These are phyloP conservation scores for Fusarium nematophilum DNA, from an alignment of 2,329 filamentous ascomycete species.

Conservation along the genomic window DNA sequence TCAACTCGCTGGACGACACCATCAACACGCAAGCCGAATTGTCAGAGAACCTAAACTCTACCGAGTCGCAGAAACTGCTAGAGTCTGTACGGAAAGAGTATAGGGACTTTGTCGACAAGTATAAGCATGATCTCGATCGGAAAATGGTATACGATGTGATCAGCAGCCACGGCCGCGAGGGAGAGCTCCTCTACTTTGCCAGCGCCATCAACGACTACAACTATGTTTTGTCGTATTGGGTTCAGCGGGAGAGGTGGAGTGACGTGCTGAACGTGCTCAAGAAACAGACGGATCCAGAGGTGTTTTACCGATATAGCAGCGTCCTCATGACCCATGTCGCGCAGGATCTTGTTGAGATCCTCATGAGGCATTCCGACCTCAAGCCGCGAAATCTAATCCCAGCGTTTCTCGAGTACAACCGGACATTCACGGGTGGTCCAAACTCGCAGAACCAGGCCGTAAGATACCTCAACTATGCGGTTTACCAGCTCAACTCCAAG, in stretches of 20 bases:
- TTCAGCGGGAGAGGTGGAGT: slow-evolving; percentile 91
- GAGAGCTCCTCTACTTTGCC: slow-evolving; percentile 91
- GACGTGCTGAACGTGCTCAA: slow-evolving; percentile 91
- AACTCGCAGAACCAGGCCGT: slow-evolving; percentile 88
- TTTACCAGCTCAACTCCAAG: slow-evolving; percentile 84
- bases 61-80: slow-evolving; percentile 78
- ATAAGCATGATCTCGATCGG: slow-evolving; percentile 88
- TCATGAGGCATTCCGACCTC: slow-evolving; percentile 90
- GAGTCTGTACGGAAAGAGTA: slow-evolving; percentile 80
- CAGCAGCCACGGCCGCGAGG: slow-evolving; percentile 92
- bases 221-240: slow-evolving; percentile 96
- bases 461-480: slow-evolving; percentile 91
- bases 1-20: slow-evolving; percentile 93
- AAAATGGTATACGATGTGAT: slow-evolving; percentile 97
- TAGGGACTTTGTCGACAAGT: slow-evolving; percentile 85
- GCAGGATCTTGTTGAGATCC: slow-evolving; percentile 88
- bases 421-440: slow-evolving; percentile 71
- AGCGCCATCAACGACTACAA: slow-evolving; percentile 91
- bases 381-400: slow-evolving; percentile 91
- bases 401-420: slow-evolving; percentile 93
- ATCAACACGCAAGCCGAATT: slow-evolving; percentile 90
- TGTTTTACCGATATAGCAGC: slow-evolving; percentile 96
- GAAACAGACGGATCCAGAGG: slow-evolving; percentile 89
- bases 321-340: slow-evolving; percentile 94
- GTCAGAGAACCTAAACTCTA: slow-evolving; percentile 75